Evolutionary conservation across 23 red algal species (phyloP).

Genomic region (Agarophyton chilense): DNA sequence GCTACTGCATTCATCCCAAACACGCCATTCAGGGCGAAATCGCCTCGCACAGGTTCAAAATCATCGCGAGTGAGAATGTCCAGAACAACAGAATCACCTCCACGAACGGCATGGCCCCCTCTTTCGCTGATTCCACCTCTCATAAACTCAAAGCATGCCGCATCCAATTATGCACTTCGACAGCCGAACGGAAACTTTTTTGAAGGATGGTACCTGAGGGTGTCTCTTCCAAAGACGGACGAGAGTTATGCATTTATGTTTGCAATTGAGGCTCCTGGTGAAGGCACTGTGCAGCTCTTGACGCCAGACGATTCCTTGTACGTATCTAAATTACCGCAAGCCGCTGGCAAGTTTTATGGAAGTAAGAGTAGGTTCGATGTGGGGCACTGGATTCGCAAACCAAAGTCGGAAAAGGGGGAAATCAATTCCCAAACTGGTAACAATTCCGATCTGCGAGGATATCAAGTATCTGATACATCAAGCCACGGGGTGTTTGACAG

Average conservation of each 20-base stretch:
- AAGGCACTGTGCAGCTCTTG: constrained; percentile 51
- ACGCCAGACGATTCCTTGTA: constrained; percentile 23
- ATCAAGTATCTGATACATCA: constrained; percentile 19
- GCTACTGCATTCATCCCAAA: not conserved
- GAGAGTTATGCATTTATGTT: constrained; percentile 57
- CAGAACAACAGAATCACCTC: not conserved
- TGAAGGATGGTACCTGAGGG: constrained; percentile 67
- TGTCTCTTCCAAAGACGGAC: constrained; percentile 23
- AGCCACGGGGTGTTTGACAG: constrained; percentile 23
- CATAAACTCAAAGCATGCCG: constrained; percentile 1
- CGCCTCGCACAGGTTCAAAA: not conserved
- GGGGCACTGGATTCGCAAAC: constrained; percentile 32
- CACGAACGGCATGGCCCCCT: not conserved
- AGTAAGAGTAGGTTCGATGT: constrained; percentile 13
- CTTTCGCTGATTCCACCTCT: not conserved
- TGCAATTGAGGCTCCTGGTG: constrained; percentile 37
- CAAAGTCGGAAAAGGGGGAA: not conserved
- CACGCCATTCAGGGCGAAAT: not conserved
- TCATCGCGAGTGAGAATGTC: not conserved
- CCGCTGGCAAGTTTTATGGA: not conserved
- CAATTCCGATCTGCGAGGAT: constrained; percentile 18
- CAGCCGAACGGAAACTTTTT: constrained; percentile 13
- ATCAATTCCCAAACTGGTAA: not conserved
- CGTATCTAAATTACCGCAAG: not conserved
- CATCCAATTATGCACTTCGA: not conserved